phyloP scores from a whole-genome alignment of 106 monocot genomes.

The Narthecium ossifragum region DNA sequence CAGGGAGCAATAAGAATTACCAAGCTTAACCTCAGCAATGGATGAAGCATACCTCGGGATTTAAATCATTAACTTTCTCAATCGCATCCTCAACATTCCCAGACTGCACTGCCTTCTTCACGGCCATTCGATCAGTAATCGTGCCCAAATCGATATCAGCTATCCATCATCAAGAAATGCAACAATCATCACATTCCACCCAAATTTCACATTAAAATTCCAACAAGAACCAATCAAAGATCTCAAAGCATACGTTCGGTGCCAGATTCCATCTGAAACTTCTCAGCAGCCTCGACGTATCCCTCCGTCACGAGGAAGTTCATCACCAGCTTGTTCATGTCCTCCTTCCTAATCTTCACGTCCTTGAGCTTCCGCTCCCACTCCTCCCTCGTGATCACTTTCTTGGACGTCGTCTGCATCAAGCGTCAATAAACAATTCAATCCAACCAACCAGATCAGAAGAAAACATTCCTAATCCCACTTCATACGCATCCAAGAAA shows the following conservation, averaged over 20 bases:
- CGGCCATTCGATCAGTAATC: slow-evolving; percentile 89
- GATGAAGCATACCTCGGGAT: slow-evolving; percentile 58
- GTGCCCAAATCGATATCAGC: slow-evolving; percentile 85
- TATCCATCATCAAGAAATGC: slow-evolving; percentile 12
- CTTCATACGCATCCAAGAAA: background rate
- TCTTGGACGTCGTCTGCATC: slow-evolving; percentile 44
- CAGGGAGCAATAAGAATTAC: too few relatives aligned
- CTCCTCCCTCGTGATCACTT: slow-evolving; percentile 49
- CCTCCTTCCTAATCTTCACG: slow-evolving; percentile 70
- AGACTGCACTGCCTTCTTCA: slow-evolving; percentile 87
- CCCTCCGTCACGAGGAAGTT: slow-evolving; percentile 79
- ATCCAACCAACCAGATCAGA: background rate
- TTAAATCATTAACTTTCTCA: slow-evolving; percentile 91
- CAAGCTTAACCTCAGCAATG: too few relatives aligned
- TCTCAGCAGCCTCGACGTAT: slow-evolving; percentile 76
- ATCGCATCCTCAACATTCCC: slow-evolving; percentile 92
- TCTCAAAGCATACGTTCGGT: slow-evolving; percentile 51
- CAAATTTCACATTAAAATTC: slow-evolving; percentile 1
- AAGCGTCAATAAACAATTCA: background rate
- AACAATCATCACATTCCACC: background rate
- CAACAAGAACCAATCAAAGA: background rate
- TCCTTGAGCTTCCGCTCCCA: slow-evolving; percentile 66
- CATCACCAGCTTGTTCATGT: slow-evolving; percentile 80
- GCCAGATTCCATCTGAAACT: slow-evolving; percentile 71
- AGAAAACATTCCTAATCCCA: too few relatives aligned